phyloP scores from a whole-genome alignment of 371 early-diverging fungal species.

The Mucor sp. region DNA sequence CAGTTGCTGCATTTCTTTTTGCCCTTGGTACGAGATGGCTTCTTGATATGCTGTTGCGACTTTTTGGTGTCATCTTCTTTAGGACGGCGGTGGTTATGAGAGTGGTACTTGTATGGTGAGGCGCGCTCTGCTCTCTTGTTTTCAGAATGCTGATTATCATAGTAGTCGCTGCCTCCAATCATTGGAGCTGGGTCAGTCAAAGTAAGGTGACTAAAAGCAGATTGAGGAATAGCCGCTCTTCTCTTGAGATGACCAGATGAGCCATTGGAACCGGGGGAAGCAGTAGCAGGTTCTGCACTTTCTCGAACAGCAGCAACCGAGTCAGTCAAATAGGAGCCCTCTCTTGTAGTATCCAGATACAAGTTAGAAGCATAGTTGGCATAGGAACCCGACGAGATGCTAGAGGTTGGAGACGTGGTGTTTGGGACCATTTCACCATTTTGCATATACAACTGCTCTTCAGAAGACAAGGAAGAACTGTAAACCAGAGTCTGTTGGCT shows the following conservation, averaged over 20 bases:
- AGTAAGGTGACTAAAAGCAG: not conserved
- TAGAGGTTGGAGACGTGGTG: not conserved
- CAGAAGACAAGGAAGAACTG: not conserved
- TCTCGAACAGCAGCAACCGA: not conserved
- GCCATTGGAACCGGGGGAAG: not conserved
- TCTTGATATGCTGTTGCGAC: not conserved
- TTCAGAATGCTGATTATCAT: not conserved
- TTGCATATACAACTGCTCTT: not conserved
- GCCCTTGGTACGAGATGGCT: constrained; percentile 1
- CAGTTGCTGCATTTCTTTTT: constrained; percentile 80
- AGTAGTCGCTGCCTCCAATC: not conserved
- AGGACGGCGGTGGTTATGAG: not conserved
- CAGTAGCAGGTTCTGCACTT: not conserved
- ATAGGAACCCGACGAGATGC: not conserved
- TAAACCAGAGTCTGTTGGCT: not conserved
- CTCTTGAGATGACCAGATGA: not conserved
- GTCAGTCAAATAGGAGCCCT: not conserved
- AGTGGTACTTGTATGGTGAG: not conserved
- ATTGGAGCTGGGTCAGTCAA: not conserved
- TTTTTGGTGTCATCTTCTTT: not conserved
- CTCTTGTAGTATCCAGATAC: not conserved
- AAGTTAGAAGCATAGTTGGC: not conserved
- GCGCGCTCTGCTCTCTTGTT: not conserved
- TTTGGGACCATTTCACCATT: not conserved
- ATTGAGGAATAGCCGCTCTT: not conserved